Base-by-base conservation (phyloP, 257 asterid species). In the Asclepias syriaca region DNA sequence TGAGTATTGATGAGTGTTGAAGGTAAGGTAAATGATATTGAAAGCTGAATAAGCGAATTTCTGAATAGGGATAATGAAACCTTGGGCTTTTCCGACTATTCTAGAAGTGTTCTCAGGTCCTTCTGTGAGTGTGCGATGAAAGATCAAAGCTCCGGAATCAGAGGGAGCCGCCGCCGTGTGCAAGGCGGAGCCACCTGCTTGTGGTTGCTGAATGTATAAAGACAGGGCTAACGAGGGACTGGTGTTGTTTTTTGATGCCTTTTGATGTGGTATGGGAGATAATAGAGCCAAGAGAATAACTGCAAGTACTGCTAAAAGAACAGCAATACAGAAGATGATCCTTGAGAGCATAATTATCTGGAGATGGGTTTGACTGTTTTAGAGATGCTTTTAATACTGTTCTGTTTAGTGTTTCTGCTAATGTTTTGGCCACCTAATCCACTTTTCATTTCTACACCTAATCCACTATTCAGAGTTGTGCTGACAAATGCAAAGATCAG, bases 1-100 rank as follows among this genome's bases (percentile, higher is more conserved):
- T 0, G 89, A 78, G 71, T 78, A 80, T 73, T 87, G 78, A 24
- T 48, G 74, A 0, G 87, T 72, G 46, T 83, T 69, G 65, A 90
- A 82, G 0, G 96, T 90, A n/a, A 93, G 90, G 77, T 93, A 89
- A 58, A 90, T 89, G 34, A 93, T 81, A 48, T 90, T 93, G 75
- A 88, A 93, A 0, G 87, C 89, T 0, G 92, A 90, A 57, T 85
- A 86, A 0, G 89, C 95, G 6, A 93, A 93, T 1, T 83, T 78
- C 57, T 93, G 88, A 3, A 85, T 75, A 3, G 97, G 98, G 50
- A 93, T 84, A 37, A 90, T 87, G 76, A 90, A 93, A 0, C 98
- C 97, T 46, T 90, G 93, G 2, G 86, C 96, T 61, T 78, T 88
- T 27, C 97, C 97, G 11, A 93, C 91, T 32, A 83, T 84, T 7